Conservation (phyloP, 2,329 filamentous ascomycete species). For the Colletotrichum sp. region DNA sequence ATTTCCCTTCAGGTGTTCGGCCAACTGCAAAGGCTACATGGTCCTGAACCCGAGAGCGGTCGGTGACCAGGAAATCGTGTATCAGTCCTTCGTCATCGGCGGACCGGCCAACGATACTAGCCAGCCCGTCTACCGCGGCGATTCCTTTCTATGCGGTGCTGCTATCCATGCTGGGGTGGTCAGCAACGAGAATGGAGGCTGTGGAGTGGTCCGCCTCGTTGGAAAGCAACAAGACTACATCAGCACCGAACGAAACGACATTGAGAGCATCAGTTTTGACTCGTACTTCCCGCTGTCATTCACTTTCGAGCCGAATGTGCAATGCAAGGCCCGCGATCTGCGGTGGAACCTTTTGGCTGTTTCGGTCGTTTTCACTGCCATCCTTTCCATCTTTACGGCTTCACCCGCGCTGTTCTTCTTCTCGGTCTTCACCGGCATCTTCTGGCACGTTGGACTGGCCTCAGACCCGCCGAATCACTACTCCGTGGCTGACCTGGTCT, state of each 20-base stretch:
- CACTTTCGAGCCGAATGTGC: conserved; percentile 71
- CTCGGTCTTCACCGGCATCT: conserved; percentile 79
- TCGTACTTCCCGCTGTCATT: conserved; percentile 91
- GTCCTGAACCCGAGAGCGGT: conserved; percentile 78
- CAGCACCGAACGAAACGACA: conserved; percentile 72
- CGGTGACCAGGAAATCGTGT: conserved; percentile 70
- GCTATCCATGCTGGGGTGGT: conserved; percentile 86
- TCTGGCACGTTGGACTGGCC: conserved; percentile 88
- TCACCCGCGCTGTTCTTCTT: conserved; percentile 86
- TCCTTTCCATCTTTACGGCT: conserved; percentile 82
- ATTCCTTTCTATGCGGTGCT: conserved; percentile 86
- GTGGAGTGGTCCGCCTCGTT: conserved; percentile 78
- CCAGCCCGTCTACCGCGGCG: conserved; percentile 76
- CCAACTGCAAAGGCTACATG: conserved; percentile 69
- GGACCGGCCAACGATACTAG: conserved; percentile 55
- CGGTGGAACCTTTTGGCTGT: conserved; percentile 86
- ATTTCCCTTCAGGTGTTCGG: conserved; percentile 78
- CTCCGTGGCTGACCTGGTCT: conserved; percentile 74
- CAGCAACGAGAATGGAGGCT: conserved; percentile 74
- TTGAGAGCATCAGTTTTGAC: conserved; percentile 79
- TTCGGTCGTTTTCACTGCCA: conserved; percentile 77
- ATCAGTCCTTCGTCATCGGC: conserved; percentile 71
- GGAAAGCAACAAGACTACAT: conserved; percentile 71
- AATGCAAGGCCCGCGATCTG: conserved; percentile 75
- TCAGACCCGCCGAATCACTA: conserved; percentile 80